phyloP scores from a whole-genome alignment of 2,329 filamentous ascomycete genomes.

The Metarhizium humberi region DNA sequence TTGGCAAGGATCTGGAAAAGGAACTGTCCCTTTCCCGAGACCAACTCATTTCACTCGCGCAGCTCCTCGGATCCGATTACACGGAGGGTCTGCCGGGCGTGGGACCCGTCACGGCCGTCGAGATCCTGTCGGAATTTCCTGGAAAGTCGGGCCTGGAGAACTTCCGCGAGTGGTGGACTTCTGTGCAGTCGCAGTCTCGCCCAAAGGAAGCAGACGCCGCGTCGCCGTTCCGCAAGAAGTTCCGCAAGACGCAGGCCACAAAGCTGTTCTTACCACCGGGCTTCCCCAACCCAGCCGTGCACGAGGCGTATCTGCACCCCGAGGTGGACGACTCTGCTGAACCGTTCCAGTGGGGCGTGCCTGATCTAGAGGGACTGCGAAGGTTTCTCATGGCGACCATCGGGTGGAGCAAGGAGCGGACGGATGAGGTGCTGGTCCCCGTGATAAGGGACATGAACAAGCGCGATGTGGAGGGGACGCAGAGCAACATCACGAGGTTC shows the following conservation, averaged over 20 bases:
- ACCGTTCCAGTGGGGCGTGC: slow-evolving; percentile 89
- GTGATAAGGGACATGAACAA: slow-evolving; percentile 95
- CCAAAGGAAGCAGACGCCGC: slow-evolving; percentile 51
- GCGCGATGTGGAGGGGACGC: slow-evolving; percentile 79
- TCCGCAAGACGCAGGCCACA: slow-evolving; percentile 66
- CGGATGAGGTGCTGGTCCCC: slow-evolving; percentile 90
- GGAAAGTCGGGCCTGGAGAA: slow-evolving; percentile 50
- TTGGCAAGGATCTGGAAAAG: slow-evolving; percentile 72
- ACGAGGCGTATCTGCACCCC: slow-evolving; percentile 74
- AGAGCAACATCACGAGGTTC: slow-evolving; percentile 91
- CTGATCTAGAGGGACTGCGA: slow-evolving; percentile 78
- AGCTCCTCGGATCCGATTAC: slow-evolving; percentile 89
- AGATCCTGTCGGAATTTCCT: slow-evolving; percentile 86
- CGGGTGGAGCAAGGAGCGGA: slow-evolving; percentile 84
- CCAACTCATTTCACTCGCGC: slow-evolving; percentile 81
- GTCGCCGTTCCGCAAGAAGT: slow-evolving; percentile 71
- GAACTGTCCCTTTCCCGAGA: slow-evolving; percentile 82
- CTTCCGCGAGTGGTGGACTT: slow-evolving; percentile 83
- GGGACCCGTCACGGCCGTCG: slow-evolving; percentile 87
- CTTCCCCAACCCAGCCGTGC: slow-evolving; percentile 73
- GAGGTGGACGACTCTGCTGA: slow-evolving; percentile 75
- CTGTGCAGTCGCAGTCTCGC: slow-evolving; percentile 60
- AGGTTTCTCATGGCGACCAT: slow-evolving; percentile 84
- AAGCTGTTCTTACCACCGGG: slow-evolving; percentile 77
- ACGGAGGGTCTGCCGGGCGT: slow-evolving; percentile 86